Base-by-base conservation (phyloP, 257 asterid genomes). In the Euphrasia confusa region DNA sequence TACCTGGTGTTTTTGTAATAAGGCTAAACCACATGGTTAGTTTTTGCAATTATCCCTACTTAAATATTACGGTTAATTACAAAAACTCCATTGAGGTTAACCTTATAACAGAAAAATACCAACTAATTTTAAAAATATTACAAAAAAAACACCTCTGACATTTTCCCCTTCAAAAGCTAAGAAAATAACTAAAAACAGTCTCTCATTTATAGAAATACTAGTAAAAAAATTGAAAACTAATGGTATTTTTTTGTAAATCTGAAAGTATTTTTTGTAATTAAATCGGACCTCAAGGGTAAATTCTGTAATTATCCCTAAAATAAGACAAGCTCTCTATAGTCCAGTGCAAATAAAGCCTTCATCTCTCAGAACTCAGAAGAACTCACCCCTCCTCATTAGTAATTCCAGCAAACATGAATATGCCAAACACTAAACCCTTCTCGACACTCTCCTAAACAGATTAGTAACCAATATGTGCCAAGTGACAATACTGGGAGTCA, bases 391-490 rank as follows among this genome's bases (percentile, higher is more conserved):
- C 76, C 77, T 54, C n/a, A 53, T 32, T 21, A 39, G 73, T 63
- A 74, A 65, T 58, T 64, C 67, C 65, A 55, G 70, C 80, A 87
- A 69, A 78, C 74, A 12, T 84, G 63, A 39, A 80, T 77, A 30
- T 9, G 68, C 32, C 54, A 65, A 65, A 33, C 15, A 53, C 37
- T 56, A 45, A 53, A 44, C 54, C 35, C 71, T 74, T 74, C 79
- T 56, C 14, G 49, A 35, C 15, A 26, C 77, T 65, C 77, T 68
- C 57, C 61, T 71, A 58, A 54, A 74, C 79, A 90, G 72, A 78
- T 76, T 77, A 61, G 77, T 65, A 40, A 84, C 82, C n/a, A 90
- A 60, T 52, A 82, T 77, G 54, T 68, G 72, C 96, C 98, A 90
- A 26, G 98, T 90, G 24, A 82, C 89, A 66, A 14, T 32, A 28